Evolutionary conservation across 2,329 filamentous ascomycete species (phyloP).

Genomic region (Penicillium sclerotiorum): DNA sequence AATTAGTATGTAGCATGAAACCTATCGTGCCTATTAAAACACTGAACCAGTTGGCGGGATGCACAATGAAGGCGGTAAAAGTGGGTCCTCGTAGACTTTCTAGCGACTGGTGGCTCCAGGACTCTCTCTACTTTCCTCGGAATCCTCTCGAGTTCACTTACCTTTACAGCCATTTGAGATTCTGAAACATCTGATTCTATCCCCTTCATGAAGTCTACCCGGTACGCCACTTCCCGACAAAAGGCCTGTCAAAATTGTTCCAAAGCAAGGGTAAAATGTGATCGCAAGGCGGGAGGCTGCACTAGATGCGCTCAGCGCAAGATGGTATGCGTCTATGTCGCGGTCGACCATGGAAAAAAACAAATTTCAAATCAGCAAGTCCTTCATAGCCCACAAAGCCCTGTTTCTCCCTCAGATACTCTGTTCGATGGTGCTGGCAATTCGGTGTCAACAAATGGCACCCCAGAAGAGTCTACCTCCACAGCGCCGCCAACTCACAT

Average conservation of each 20-base stretch:
- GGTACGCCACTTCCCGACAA: conserved; percentile 19
- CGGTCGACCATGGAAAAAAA: not conserved
- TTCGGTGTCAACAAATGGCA: not conserved
- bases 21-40: no score
- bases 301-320: conserved; percentile 13
- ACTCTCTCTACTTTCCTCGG: no score
- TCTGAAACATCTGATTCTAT: no score
- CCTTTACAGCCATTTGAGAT: no score
- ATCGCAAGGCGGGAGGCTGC: conserved; percentile 11
- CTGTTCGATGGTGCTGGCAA: not conserved
- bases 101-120: no score
- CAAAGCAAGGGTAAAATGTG: conserved; percentile 18
- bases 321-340: conserved; percentile 10
- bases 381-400: not conserved
- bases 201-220: conserved; percentile 18
- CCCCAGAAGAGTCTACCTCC: not conserved
- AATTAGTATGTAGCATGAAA: no score
- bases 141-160: no score
- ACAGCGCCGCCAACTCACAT: not conserved
- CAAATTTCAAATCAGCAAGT: not conserved
- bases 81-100: no score
- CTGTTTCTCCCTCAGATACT: not conserved
- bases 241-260: conserved; percentile 21
- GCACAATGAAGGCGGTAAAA: no score
- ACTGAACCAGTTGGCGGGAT: no score